A percentile compares a stretch with the other conserved stretches of the same genome.
Conservation (phyloP, 169 alveolate species). For the Eimeria falciformis region DNA sequence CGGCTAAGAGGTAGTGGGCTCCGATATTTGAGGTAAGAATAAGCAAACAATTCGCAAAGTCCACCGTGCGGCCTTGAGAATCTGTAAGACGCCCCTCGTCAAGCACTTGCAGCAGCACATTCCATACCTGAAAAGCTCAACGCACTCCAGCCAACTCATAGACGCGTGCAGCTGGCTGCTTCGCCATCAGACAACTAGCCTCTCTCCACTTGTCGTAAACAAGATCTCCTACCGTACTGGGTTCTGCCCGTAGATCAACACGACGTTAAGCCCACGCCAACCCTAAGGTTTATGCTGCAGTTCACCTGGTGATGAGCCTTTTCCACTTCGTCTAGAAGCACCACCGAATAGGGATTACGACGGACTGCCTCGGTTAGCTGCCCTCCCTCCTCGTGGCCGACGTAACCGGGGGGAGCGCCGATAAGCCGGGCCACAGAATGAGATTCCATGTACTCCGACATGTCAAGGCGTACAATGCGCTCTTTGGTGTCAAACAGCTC, state of each 20-base stretch:
- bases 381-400: conserved; percentile 94
- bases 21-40: conserved; percentile 93
- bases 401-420: conserved; percentile 95
- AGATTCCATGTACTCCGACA: conserved; percentile 89
- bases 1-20: conserved; percentile 81
- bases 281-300: neutral
- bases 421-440: conserved; percentile 91
- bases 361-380: conserved; percentile 93
- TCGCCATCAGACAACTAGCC: too few relatives aligned
- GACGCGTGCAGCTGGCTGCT: too few relatives aligned
- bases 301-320: conserved; percentile 94
- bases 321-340: conserved; percentile 95
- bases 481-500: conserved; percentile 88
- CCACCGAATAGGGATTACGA: conserved; percentile 91
- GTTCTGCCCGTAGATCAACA: too few relatives aligned
- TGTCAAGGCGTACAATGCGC: conserved; percentile 86
- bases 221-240: too few relatives aligned
- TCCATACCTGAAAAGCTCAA: conserved; percentile 80
- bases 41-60: conserved; percentile 89
- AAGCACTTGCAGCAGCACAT: conserved; percentile 78
- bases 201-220: too few relatives aligned
- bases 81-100: conserved; percentile 94
- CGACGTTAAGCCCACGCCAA: too few relatives aligned
- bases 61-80: conserved; percentile 91
- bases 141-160: too few relatives aligned